Evolutionary conservation across 495 filamentous ascomycete genomes (phyloP), one percentile per base, ranked within the genome.

Genomic region (Lentithecium fluviatile): DNA sequence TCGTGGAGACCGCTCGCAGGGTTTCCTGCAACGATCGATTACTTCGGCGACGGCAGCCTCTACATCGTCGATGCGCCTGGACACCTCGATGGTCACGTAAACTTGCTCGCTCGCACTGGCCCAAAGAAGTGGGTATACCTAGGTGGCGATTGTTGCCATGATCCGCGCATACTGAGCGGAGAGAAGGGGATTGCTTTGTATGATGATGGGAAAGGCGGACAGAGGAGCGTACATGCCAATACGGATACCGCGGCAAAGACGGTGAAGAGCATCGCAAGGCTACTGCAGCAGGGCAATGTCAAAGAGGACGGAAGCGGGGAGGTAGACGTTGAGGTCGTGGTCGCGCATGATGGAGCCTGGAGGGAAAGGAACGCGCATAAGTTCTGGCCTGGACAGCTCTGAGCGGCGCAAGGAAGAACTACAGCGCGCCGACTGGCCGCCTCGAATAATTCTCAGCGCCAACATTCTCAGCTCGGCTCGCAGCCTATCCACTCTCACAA

Each of bases 101-200:
- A 73, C 45, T 54, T 73, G 5, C 62, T 75, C 1, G 71, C 68
- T 37, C 58, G 73, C 12, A 68, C 58, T 7, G 65, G 54, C n/a
- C 62, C 62, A 11, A 42, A 62, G 37, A 65, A 61, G 17, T 75
- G 71, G 71, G 46, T 75, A 0, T 71, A 70, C 63, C 67, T 75
- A 8, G 68, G 65, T 20, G 73, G 73, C 15, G 73, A 75, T 56
- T 66, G 71, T n/a, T 75, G 61, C 45, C 73, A 75, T 52, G 71
- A 75, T 50, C 55, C 63, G 36, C 21, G 73, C 32, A 58, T 75
- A 7, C 55, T 75, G 57, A 69, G 56, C 6, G 70, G 73, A 2
- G 69, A 72, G 62, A 71, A 66, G 58, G 70, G 67, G 2, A 71
- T 75, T 32, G 73, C 67, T 2, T 61, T 67, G 24, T 75, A 68